A percentile compares a stretch with the other conserved stretches of the same genome.
Conservation (phyloP, 2,329 filamentous ascomycete genomes). For the Aquanectria penicillioides region DNA sequence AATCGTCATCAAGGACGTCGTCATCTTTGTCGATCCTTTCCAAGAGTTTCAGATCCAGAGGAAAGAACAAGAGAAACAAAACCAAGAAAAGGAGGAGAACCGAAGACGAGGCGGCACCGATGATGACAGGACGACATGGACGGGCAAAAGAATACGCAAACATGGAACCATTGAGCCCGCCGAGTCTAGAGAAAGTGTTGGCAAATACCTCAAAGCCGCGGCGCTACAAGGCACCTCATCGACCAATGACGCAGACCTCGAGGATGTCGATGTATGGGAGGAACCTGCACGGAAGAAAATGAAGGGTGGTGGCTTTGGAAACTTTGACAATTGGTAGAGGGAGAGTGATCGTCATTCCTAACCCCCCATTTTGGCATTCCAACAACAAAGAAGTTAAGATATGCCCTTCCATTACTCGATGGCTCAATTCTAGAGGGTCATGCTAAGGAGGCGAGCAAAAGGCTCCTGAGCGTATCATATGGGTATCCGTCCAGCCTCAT, state of each 20-base stretch:
- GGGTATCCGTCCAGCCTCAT: slow-evolving; percentile 21
- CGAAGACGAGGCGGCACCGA: slow-evolving; percentile 76
- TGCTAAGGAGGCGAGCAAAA: slow-evolving; percentile 29
- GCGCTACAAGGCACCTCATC: slow-evolving; percentile 39
- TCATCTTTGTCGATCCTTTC: slow-evolving; percentile 93
- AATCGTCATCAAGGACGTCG: slow-evolving; percentile 82
- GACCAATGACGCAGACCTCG: slow-evolving; percentile 69
- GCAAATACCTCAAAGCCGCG: slow-evolving; percentile 83
- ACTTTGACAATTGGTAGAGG: slow-evolving; percentile 89
- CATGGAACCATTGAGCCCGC: slow-evolving; percentile 67
- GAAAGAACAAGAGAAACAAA: slow-evolving; percentile 67
- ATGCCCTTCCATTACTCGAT: slow-evolving; percentile 23
- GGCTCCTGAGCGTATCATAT: slow-evolving; percentile 2
- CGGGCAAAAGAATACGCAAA: slow-evolving; percentile 84
- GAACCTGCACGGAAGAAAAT: slow-evolving; percentile 84
- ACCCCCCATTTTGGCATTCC: neutral
- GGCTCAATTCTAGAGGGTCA: slow-evolving; percentile 21
- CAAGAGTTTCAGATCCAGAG: slow-evolving; percentile 88
- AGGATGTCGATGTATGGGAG: slow-evolving; percentile 72
- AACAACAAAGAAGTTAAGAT: slow-evolving; percentile 30
- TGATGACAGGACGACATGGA: slow-evolving; percentile 94
- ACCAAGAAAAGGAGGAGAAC: slow-evolving; percentile 69
- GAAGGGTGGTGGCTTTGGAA: slow-evolving; percentile 84
- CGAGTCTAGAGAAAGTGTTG: slow-evolving; percentile 61
- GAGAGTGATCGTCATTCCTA: neutral